Evolutionary conservation across 140 eudicot species (phyloP), one percentile per base, ranked within the genome.

Genomic region (Bidens hawaiensis): DNA sequence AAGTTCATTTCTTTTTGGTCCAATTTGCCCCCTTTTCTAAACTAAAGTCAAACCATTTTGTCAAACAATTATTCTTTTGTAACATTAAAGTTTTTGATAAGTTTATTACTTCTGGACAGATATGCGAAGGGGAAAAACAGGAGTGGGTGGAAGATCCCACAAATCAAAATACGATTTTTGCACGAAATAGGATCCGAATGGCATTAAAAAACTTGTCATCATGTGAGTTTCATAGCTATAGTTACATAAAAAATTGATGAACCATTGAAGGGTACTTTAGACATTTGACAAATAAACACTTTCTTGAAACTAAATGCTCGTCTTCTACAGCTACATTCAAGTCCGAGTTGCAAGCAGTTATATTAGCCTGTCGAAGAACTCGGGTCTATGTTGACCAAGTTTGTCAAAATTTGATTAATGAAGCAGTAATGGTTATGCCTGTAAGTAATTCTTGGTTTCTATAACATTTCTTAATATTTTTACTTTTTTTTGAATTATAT

Each of bases 121-220:
- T 93, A 68, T 93, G 96, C 74, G 70, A 62, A 71, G 76, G 62
- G 5, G 67, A 62, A 42, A 79, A 84, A 65, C 96, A 69, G 64
- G 75, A 81, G 75, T 93, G 99, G 99, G 96, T 93, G 74, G 99
- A 93, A 79, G 99, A 93, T 79, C 99, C 99, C 33, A 82, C 99
- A 54, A 93, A 88, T 60, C 79, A 62, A 75, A 93, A 82, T 48
- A 75, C 82, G 9, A 47, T 79, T 19, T 90, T 72, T 75, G 81
- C 87, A 56, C 90, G 97, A 45, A 90, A 87, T 69, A 80, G 97
- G 81, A 90, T 93, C 64, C 78, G 96, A 8, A 78, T 69, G 82
- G 70, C 83, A 43, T 64, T 93, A 38, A 64, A 61, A 43, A 69
- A 61, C 47, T 42, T 60, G 43, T 67, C 89, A 52, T 67, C 82